Evolutionary conservation across 140 eudicot genomes (phyloP).

Genomic region (Erigeron philadelphicus): DNA sequence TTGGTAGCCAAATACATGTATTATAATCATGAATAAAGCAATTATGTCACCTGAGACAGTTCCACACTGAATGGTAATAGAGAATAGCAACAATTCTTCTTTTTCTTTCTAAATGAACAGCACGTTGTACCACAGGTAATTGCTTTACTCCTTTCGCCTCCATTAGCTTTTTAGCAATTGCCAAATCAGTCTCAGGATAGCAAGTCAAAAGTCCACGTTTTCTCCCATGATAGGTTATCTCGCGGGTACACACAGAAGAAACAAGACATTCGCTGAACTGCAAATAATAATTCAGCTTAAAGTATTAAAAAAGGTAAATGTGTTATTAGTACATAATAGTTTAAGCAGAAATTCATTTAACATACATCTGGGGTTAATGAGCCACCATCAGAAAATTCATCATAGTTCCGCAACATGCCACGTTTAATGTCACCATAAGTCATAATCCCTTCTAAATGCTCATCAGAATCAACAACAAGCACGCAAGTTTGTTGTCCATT

Average conservation of each 20-base stretch:
- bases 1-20: neutral
- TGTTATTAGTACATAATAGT: neutral
- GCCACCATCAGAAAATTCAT: conserved; percentile 40
- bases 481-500: conserved; percentile 67
- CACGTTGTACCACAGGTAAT: conserved; percentile 77
- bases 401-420: conserved; percentile 38
- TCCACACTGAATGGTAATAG: conserved; percentile 63
- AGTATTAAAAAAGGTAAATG: neutral
- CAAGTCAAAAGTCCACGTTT: conserved; percentile 89
- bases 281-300: conserved; percentile 15
- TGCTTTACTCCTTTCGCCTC: conserved; percentile 93
- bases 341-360: neutral
- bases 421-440: conserved; percentile 79
- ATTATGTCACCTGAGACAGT: conserved; percentile 57
- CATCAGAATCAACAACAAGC: conserved; percentile 67
- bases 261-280: conserved; percentile 64
- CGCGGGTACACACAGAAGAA: conserved; percentile 72
- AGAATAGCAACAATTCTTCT: conserved; percentile 60
- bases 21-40: neutral
- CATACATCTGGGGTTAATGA: conserved; percentile 52
- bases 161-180: conserved; percentile 83
- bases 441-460: conserved; percentile 75
- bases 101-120: conserved; percentile 57
- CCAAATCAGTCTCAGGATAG: conserved; percentile 89
- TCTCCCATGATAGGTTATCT: conserved; percentile 76